A percentile compares a stretch with the other conserved stretches of the same genome.
Evolutionary conservation across 2,329 filamentous ascomycete species (phyloP).

Genomic region (Tolypocladium album): DNA sequence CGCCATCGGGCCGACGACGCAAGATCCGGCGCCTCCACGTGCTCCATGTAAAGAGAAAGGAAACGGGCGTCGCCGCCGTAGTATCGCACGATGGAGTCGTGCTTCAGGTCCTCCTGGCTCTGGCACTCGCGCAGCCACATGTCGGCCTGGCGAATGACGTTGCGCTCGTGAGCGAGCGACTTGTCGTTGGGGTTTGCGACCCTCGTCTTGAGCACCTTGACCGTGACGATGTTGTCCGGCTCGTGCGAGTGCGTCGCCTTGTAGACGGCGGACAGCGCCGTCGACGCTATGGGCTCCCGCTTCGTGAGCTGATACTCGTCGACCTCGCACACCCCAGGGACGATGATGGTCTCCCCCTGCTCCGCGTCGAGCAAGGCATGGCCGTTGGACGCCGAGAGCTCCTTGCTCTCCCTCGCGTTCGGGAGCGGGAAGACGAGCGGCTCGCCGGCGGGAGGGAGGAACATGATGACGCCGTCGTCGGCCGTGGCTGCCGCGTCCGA

Average conservation of each 20-base stretch:
- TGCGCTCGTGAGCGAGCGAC: conserved; percentile 39
- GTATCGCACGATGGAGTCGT: conserved; percentile 46
- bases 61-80: conserved; percentile 51
- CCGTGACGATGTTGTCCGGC: conserved; percentile 43
- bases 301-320: conserved; percentile 46
- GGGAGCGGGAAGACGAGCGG: conserved; percentile 42
- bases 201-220: conserved; percentile 49
- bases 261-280: conserved; percentile 44
- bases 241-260: conserved; percentile 42
- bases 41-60: conserved; percentile 51
- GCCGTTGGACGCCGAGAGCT: conserved; percentile 32
- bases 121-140: conserved; percentile 49
- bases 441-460: conserved; percentile 37
- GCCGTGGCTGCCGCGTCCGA: conserved; percentile 17
- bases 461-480: conserved; percentile 45
- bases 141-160: conserved; percentile 48
- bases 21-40: conserved; percentile 45
- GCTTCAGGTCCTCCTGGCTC: conserved; percentile 42
- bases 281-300: conserved; percentile 44
- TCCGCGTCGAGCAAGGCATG: conserved; percentile 42
- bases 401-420: conserved; percentile 32
- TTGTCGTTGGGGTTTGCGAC: conserved; percentile 28
- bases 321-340: conserved; percentile 39
- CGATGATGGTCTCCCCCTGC: conserved; percentile 34
- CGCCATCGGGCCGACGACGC: conserved; percentile 39